These are phyloP conservation scores for Vigna radiata DNA, from an alignment of 306 rosid species.

Conservation along the genomic window DNA sequence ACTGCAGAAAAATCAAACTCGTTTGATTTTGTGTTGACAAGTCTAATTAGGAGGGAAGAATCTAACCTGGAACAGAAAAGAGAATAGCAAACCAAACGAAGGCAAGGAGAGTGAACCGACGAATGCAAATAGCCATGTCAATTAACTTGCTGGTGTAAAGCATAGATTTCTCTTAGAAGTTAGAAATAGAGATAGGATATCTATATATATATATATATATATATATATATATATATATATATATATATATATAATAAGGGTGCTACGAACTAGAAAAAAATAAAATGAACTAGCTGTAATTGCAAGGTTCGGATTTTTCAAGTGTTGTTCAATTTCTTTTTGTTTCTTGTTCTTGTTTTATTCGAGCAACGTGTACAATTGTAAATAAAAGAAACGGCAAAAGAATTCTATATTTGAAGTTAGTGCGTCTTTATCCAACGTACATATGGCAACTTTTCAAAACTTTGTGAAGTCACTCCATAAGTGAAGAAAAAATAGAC, in stretches of 20 bases:
- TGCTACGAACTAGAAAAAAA: not conserved
- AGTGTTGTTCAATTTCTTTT: not conserved
- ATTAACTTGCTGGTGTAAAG: not conserved
- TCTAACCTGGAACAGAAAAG: not conserved
- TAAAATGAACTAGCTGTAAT: not conserved
- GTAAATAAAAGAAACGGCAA: not conserved
- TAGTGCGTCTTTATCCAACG: not conserved
- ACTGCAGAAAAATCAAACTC: not conserved
- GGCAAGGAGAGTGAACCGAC: not conserved
- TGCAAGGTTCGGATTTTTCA: not conserved
- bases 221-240: not conserved
- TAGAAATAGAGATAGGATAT: not conserved
- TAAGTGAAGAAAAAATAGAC: too few species aligned
- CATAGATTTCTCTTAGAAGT: not conserved
- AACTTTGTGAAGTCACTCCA: too few species aligned
- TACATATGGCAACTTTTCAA: not conserved
- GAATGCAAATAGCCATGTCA: not conserved
- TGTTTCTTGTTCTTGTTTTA: not conserved
- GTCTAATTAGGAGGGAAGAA: not conserved
- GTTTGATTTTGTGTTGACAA: not conserved
- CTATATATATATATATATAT: not conserved
- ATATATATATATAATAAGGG: not conserved
- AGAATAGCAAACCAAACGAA: constrained; percentile 17
- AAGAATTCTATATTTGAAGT: not conserved
- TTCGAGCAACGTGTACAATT: not conserved